Evolutionary conservation across 345 rosid species (phyloP).

Genomic region (Populus tremula): DNA sequence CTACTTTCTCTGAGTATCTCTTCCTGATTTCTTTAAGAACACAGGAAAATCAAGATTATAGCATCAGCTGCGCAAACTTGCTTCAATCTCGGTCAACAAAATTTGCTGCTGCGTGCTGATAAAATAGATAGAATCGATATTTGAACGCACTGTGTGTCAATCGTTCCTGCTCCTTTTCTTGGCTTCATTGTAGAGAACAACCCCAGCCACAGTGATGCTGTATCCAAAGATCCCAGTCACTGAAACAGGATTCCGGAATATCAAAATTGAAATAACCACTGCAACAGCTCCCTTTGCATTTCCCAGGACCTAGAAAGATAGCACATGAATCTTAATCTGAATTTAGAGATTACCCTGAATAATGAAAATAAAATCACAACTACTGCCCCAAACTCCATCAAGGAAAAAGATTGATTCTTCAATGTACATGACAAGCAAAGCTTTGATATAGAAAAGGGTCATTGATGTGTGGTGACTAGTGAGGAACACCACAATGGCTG

Average conservation of each 20-base stretch:
- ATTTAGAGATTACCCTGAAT: neutral
- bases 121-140: neutral
- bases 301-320: conserved; percentile 36
- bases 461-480: too few species aligned
- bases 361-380: neutral
- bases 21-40: neutral
- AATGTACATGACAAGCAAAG: neutral
- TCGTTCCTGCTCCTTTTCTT: conserved; percentile 30
- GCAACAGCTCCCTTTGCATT: conserved; percentile 49
- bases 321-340: neutral
- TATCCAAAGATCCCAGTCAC: conserved; percentile 48
- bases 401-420: neutral
- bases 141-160: conserved; percentile 1
- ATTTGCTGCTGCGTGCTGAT: neutral
- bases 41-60: neutral
- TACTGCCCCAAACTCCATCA: neutral
- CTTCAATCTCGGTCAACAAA: neutral
- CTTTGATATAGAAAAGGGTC: neutral
- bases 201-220: conserved; percentile 37
- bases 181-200: conserved; percentile 43
- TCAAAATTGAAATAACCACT: conserved; percentile 37
- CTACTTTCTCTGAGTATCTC: neutral
- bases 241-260: conserved; percentile 45
- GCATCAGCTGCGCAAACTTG: neutral
- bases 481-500: neutral